phyloP scores from a whole-genome alignment of 1,284 basidiomycete genomes.

The Phellopilus nigrolimitatus region DNA sequence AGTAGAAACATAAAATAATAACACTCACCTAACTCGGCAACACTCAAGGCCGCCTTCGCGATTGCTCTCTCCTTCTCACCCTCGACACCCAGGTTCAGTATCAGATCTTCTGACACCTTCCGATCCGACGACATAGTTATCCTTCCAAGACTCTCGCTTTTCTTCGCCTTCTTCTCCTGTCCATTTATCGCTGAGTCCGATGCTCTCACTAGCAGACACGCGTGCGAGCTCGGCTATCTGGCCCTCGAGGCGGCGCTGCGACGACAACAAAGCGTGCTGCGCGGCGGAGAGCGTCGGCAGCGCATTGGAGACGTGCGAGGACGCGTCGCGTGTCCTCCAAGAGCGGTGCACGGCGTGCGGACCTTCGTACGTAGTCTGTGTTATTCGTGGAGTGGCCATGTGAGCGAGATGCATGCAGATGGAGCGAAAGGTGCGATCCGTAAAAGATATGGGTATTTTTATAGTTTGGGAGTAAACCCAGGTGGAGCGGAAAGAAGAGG shows the following conservation, averaged over 20 bases:
- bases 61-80: constrained; percentile 82
- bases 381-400: constrained; percentile 11
- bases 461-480: neutral
- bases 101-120: constrained; percentile 5
- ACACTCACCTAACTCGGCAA: constrained; percentile 78
- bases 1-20: neutral
- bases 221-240: constrained; percentile 70
- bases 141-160: neutral
- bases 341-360: constrained; percentile 70
- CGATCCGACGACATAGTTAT: constrained; percentile 1
- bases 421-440: too few species aligned
- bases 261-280: constrained; percentile 80
- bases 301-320: constrained; percentile 75
- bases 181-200: constrained; percentile 19
- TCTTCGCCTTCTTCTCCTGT: neutral
- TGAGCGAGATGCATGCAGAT: neutral
- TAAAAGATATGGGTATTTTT: too few species aligned
- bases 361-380: constrained; percentile 79
- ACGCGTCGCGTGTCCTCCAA: constrained; percentile 65
- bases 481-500: neutral
- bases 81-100: constrained; percentile 42
- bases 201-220: constrained; percentile 23
- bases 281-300: constrained; percentile 77
- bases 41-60: constrained; percentile 85
- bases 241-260: constrained; percentile 68